A percentile compares a stretch with the other conserved stretches of the same genome.
Conservation (phyloP, 306 rosid species). For the Casuarina equisetifolia region DNA sequence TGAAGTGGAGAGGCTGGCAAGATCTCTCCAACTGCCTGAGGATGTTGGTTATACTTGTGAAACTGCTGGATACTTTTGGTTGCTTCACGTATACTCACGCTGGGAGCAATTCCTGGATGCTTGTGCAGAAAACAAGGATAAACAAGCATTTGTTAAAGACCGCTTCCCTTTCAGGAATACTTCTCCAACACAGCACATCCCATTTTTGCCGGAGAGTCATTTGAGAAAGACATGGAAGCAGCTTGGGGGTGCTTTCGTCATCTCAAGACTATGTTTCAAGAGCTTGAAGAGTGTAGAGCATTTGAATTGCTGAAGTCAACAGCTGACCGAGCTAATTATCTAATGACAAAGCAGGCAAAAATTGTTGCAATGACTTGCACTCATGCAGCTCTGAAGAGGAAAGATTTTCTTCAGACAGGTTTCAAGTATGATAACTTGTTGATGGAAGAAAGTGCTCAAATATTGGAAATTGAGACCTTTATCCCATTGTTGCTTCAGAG, state of each 20-base stretch:
- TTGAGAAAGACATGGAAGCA: conserved; percentile 86
- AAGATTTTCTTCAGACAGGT: conserved; percentile 92
- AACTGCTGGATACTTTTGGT: conserved; percentile 98
- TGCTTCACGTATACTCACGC: conserved; percentile 94
- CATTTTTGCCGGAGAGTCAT: conserved; percentile 77
- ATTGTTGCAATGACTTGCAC: conserved; percentile 99
- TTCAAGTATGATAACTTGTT: conserved; percentile 98
- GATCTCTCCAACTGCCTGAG: conserved; percentile 95
- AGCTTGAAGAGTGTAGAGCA: conserved; percentile 98
- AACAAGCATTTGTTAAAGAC: conserved; percentile 68
- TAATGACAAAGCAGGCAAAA: conserved; percentile 99
- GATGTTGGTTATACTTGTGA: conserved; percentile 98
- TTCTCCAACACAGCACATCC: conserved; percentile 64
- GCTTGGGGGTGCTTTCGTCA: conserved; percentile 89
- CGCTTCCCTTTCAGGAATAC: conserved; percentile 95
- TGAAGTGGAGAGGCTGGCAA: conserved; percentile 95
- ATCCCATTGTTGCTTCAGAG: conserved; percentile 99
- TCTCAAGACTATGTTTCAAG: conserved; percentile 93
- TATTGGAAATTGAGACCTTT: conserved; percentile 96
- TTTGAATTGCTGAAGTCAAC: conserved; percentile 95
- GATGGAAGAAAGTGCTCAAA: conserved; percentile 99
- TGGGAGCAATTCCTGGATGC: conserved; percentile 95
- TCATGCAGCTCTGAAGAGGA: conserved; percentile 96
- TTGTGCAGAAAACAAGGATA: conserved; percentile 67
- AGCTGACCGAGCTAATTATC: conserved; percentile 94